Evolutionary conservation across 192 early-diverging fungal genomes (phyloP).

Genomic region (Geosiphon pyriformis): DNA sequence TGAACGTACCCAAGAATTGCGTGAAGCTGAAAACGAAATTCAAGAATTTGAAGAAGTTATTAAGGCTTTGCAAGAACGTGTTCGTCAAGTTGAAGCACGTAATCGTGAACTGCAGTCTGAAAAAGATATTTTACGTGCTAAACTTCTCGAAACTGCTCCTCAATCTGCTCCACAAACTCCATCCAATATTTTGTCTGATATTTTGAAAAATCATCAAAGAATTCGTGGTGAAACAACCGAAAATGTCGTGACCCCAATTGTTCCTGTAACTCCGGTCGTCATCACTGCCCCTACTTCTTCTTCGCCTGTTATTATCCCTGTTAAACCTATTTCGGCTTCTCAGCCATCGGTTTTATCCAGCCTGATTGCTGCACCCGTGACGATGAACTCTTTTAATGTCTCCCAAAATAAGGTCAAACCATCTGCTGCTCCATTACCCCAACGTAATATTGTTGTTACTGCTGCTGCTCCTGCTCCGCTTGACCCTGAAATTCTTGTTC

Average conservation of each 20-base stretch:
- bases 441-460: not conserved
- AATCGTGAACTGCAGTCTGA: constrained; percentile 1
- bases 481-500: not conserved
- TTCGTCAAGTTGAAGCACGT: constrained; percentile 7
- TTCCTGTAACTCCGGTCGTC: not conserved
- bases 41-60: constrained; percentile 6
- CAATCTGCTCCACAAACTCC: not conserved
- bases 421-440: no score
- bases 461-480: not conserved
- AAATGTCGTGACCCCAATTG: not conserved
- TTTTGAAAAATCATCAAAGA: constrained; percentile 8
- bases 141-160: not conserved
- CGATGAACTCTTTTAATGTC: not conserved
- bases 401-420: no score
- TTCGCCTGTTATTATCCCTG: not conserved
- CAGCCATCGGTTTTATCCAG: not conserved
- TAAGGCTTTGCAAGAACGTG: not conserved
- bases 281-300: not conserved
- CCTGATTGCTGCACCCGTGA: not conserved
- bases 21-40: not conserved
- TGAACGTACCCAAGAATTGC: not conserved
- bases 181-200: not conserved
- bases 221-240: constrained; percentile 6
- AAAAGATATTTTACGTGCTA: not conserved
- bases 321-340: not conserved